Evolutionary conservation across 169 alveolate genomes (phyloP).

Genomic region (Eimeria falciformis): DNA sequence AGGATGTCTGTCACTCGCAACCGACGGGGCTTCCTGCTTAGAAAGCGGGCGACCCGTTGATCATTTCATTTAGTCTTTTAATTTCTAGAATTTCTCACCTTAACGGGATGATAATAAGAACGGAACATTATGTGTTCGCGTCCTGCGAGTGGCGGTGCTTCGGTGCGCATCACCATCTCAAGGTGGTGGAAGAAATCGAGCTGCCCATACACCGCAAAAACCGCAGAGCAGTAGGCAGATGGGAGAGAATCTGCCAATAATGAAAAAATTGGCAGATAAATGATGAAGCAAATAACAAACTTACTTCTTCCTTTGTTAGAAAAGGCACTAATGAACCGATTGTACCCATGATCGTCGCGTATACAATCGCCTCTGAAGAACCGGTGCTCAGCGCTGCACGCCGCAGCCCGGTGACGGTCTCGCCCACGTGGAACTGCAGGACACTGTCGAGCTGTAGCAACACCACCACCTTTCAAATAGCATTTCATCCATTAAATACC

Average conservation of each 20-base stretch:
- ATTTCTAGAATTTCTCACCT: constrained; percentile 48
- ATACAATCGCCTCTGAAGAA: constrained; percentile 94
- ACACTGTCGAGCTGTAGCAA: constrained; percentile 73
- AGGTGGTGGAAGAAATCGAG: constrained; percentile 96
- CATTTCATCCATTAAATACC: too few relatives aligned
- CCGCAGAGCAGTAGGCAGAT: neutral
- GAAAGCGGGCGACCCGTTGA: too few relatives aligned
- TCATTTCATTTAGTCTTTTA: too few relatives aligned
- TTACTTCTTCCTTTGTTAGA: constrained; percentile 94
- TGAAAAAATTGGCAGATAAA: neutral
- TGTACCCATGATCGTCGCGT: constrained; percentile 97
- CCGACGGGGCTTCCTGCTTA: neutral
- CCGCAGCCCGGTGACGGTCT: constrained; percentile 95
- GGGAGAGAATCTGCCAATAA: neutral
- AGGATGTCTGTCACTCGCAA: neutral
- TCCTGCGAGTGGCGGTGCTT: constrained; percentile 95
- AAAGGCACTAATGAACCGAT: constrained; percentile 97
- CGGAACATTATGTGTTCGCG: constrained; percentile 92
- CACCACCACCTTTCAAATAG: neutral
- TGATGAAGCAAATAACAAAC: neutral
- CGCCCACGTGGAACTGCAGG: constrained; percentile 98
- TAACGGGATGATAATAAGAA: constrained; percentile 89
- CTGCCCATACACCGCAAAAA: constrained; percentile 72
- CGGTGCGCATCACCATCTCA: constrained; percentile 98
- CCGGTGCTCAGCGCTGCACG: constrained; percentile 91